Conservation (phyloP, 1,284 basidiomycete genomes). For the Marasmius fiardii region DNA sequence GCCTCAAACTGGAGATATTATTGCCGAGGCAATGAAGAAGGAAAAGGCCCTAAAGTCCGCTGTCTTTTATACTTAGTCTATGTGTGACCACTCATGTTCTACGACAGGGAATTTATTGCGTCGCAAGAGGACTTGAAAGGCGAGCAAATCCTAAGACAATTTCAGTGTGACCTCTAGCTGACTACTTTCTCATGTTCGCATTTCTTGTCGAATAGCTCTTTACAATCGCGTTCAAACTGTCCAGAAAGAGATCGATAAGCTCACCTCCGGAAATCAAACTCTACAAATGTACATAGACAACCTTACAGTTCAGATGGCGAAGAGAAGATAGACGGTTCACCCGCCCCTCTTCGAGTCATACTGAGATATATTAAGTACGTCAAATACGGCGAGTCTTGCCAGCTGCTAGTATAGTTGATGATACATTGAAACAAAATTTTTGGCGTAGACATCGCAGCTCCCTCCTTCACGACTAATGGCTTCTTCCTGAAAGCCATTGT, state of each 20-base stretch:
- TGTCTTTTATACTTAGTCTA: conserved; percentile 24
- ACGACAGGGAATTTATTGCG: conserved; percentile 62
- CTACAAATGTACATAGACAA: conserved; percentile 89
- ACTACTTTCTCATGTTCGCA: not conserved
- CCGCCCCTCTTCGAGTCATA: not conserved
- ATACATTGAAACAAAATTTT: not conserved
- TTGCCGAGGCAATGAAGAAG: conserved; percentile 72
- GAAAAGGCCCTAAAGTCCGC: conserved; percentile 56
- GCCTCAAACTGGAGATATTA: conserved; percentile 52
- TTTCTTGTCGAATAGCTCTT: conserved; percentile 46
- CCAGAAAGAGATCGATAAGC: conserved; percentile 74
- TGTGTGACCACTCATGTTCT: conserved; percentile 22
- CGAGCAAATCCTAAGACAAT: conserved; percentile 39
- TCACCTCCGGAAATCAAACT: conserved; percentile 74
- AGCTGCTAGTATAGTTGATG: conserved; percentile 11
- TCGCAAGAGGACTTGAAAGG: conserved; percentile 73
- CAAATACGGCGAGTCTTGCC: not conserved
- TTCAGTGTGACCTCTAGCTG: not conserved
- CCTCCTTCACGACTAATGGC: conserved; percentile 40
- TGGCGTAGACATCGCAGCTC: conserved; percentile 12
- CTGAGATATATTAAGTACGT: not conserved
- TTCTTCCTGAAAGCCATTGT: conserved; percentile 65
- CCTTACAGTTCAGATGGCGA: conserved; percentile 79
- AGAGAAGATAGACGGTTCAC: conserved; percentile 46
- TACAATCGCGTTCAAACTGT: conserved; percentile 63